These are phyloP conservation scores for Postia placenta DNA, from an alignment of 768 basidiomycete species.

Conservation along the genomic window DNA sequence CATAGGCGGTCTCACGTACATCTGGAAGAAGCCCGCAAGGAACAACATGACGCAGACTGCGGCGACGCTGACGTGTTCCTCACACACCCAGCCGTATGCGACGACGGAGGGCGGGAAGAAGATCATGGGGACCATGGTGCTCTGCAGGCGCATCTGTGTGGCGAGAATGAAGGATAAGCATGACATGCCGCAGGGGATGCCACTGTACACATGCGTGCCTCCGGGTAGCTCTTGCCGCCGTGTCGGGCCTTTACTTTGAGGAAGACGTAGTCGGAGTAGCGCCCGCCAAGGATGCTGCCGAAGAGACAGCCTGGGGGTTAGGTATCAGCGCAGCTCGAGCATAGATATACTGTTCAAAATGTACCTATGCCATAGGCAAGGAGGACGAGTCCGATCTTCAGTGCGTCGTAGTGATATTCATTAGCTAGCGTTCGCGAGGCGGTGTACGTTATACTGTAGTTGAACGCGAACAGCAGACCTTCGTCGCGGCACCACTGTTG, in stretches of 20 bases:
- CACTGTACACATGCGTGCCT: conserved; percentile 37
- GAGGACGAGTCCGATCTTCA: conserved; percentile 71
- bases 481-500: no score
- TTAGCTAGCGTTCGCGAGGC: conserved; percentile 61
- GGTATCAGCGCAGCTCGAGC: not conserved
- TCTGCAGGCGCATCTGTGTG: conserved; percentile 63
- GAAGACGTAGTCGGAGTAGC: conserved; percentile 51
- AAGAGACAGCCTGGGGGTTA: conserved; percentile 35
- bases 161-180: not conserved
- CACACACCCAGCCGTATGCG: conserved; percentile 71
- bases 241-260: conserved; percentile 34
- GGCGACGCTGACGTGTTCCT: conserved; percentile 56
- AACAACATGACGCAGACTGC: conserved; percentile 71
- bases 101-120: conserved; percentile 56
- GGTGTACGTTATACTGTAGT: conserved; percentile 69
- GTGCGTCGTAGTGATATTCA: conserved; percentile 59
- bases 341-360: not conserved
- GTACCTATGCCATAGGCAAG: conserved; percentile 67
- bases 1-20: conserved; percentile 38
- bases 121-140: conserved; percentile 51
- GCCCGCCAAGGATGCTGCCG: conserved; percentile 53
- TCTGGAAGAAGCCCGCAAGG: conserved; percentile 63
- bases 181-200: not conserved
- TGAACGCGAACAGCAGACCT: conserved; percentile 70
- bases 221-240: conserved; percentile 49